phyloP scores from a whole-genome alignment of 768 basidiomycete genomes.

The Psilocybe cubensis region DNA sequence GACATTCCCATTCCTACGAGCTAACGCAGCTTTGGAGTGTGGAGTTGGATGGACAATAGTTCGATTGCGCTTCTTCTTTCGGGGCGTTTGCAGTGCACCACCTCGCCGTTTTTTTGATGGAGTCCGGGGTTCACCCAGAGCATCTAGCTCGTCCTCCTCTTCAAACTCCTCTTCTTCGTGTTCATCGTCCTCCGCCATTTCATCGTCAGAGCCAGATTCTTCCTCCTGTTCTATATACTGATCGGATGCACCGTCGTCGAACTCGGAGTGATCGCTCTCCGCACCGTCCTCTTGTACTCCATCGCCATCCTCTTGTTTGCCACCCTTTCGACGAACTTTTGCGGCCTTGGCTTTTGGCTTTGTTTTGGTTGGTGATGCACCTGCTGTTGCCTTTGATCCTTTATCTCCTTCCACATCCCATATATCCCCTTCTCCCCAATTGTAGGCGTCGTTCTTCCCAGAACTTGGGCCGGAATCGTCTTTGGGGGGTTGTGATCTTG shows the following conservation, averaged over 20 bases:
- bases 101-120: conserved; percentile 61
- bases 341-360: conserved; percentile 22
- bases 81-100: conserved; percentile 22
- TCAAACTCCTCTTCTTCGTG: conserved; percentile 27
- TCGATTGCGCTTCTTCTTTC: conserved; percentile 24
- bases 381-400: conserved; percentile 10
- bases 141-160: conserved; percentile 24
- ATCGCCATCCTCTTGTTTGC: neutral
- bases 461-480: conserved; percentile 23
- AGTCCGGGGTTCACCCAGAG: conserved; percentile 42
- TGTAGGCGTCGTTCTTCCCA: conserved; percentile 19
- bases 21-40: conserved; percentile 72
- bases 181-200: conserved; percentile 25
- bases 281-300: conserved; percentile 10
- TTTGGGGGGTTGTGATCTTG: conserved; percentile 26
- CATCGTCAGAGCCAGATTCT: conserved; percentile 27
- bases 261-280: conserved; percentile 27
- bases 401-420: conserved; percentile 48
- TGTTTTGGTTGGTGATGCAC: conserved; percentile 17
- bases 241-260: conserved; percentile 32
- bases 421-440: conserved; percentile 41
- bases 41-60: conserved; percentile 69
- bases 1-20: conserved; percentile 37
- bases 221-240: conserved; percentile 23
- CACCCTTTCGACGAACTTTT: conserved; percentile 1